phyloP scores from a whole-genome alignment of 1,139 yeast genomes.

The Yamadazyma friedrichii region DNA sequence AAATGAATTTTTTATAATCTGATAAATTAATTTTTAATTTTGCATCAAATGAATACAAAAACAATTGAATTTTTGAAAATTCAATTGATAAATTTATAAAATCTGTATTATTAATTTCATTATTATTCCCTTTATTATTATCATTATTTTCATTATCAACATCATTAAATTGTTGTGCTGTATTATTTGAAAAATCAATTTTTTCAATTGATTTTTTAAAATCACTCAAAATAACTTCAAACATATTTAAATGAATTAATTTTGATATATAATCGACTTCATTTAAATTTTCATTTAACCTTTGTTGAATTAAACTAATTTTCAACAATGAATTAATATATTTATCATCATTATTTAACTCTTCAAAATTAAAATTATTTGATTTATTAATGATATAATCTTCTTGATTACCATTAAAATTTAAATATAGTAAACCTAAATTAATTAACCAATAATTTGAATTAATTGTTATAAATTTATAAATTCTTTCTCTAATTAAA shows the following conservation, averaged over 20 bases:
- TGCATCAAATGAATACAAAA: slow-evolving; percentile 33
- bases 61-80: slow-evolving; percentile 42
- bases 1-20: slow-evolving; percentile 31
- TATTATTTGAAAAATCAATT: neutral
- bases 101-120: slow-evolving; percentile 14
- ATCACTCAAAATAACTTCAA: slow-evolving; percentile 40
- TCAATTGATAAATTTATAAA: slow-evolving; percentile 36
- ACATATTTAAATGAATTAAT: slow-evolving; percentile 42
- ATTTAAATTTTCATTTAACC: slow-evolving; percentile 41
- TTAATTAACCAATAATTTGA: slow-evolving; percentile 46
- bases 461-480: slow-evolving; percentile 43
- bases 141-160: neutral
- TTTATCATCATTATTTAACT: slow-evolving; percentile 22
- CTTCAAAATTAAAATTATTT: slow-evolving; percentile 16
- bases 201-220: slow-evolving; percentile 16
- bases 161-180: neutral
- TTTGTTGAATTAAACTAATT: slow-evolving; percentile 42
- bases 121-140: neutral
- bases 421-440: slow-evolving; percentile 40
- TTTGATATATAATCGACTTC: slow-evolving; percentile 21
- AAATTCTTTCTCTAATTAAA: slow-evolving; percentile 42
- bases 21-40: slow-evolving; percentile 24
- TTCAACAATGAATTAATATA: slow-evolving; percentile 41
- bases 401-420: slow-evolving; percentile 40
- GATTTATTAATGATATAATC: slow-evolving; percentile 43